Evolutionary conservation across 2,329 filamentous ascomycete genomes (phyloP), one percentile per base, ranked within the genome.

Genomic region (Dryadomyces sulphureus): DNA sequence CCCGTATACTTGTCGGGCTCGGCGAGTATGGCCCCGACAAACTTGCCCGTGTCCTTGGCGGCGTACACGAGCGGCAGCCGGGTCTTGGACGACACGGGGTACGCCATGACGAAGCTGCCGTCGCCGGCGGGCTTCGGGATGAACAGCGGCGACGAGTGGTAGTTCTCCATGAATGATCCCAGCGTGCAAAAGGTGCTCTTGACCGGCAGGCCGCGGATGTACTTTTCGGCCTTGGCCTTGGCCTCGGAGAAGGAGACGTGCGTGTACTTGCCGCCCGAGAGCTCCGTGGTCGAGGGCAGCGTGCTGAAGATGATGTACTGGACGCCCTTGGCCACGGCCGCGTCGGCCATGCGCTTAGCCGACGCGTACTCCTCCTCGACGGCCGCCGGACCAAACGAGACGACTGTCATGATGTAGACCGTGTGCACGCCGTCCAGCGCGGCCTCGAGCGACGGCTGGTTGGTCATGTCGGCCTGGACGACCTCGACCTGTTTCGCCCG

Each of bases 211-310:
- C 53, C 47, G 11, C 71, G 68, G 46, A 79, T 75, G 51, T 79
- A 77, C n/a, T 63, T 49, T 51, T 78, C 74, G 12, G 73, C 66
- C 27, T 69, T 59, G 24, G 72, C 70, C 55, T 80, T 80, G 17
- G 21, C 43, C 35, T 39, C 35, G 22, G 17, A 74, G 0, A 74
- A 70, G 19, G 79, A 77, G 51, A 77, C 79, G 14, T 22, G 39
- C 7, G 70, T 62, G 48, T 75, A 79, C 54, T 68, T 73, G 1
- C 75, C 76, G 2, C 65, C 61, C 0, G 71, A 67, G 41, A 72
- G 58, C 52, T 78, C 74, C 1, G 74, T 68, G 43, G 79, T 72
- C 2, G 73, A 72, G 57, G 76, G 75, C 45, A 80, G 61, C 16
- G 79, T 59, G 0, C 68, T 71, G 0, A 75, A 73, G 11, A 45